Conservation (phyloP, 768 basidiomycete genomes). For the Calocybe cyanea region DNA sequence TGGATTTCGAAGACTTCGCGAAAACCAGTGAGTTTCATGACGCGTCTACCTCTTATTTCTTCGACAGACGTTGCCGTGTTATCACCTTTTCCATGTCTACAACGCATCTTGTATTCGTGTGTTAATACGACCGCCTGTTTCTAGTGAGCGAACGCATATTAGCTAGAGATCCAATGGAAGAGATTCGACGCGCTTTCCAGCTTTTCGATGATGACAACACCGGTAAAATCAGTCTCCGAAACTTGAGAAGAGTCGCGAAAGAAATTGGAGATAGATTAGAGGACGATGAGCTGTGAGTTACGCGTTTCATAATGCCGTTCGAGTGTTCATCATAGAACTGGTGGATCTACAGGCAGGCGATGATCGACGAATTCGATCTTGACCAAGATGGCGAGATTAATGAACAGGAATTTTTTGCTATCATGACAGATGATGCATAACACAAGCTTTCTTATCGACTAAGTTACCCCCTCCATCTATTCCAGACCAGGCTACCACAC, state of each 20-base stretch:
- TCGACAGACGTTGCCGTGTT: not conserved
- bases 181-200: slow-evolving; percentile 93
- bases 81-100: no score
- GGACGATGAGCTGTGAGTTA: slow-evolving; percentile 91
- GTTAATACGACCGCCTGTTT: slow-evolving; percentile 8
- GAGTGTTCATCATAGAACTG: not conserved
- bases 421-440: slow-evolving; percentile 92
- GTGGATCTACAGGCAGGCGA: slow-evolving; percentile 73
- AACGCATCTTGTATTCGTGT: not conserved
- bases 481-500: slow-evolving; percentile 9
- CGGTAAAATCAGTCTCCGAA: slow-evolving; percentile 89
- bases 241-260: slow-evolving; percentile 90
- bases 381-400: slow-evolving; percentile 98
- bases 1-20: slow-evolving; percentile 92
- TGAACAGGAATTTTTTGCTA: slow-evolving; percentile 93
- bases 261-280: slow-evolving; percentile 94
- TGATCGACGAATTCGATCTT: slow-evolving; percentile 99
- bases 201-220: slow-evolving; percentile 96
- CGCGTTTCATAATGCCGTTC: not conserved
- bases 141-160: slow-evolving; percentile 93
- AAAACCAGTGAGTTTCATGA: slow-evolving; percentile 72
- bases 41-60: not conserved
- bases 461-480: no score
- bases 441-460: not conserved
- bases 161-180: slow-evolving; percentile 93